A percentile compares a stretch with the other conserved stretches of the same genome.
Conservation (phyloP, 2,329 filamentous ascomycete species). For the Botrytis squamosa region DNA sequence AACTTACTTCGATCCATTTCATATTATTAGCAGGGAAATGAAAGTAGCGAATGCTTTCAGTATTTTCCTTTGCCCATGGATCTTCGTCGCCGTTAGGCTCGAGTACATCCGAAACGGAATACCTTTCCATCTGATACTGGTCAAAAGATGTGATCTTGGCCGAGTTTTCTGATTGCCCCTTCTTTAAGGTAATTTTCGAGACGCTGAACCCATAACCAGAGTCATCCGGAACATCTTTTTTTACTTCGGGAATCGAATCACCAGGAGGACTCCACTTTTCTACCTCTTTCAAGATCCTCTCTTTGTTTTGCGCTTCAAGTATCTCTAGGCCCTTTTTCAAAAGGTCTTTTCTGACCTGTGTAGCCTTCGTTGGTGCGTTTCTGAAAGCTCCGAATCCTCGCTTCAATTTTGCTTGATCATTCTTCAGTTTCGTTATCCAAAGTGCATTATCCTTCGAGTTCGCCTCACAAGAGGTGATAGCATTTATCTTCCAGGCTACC, state of each 20-base stretch:
- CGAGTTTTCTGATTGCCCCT: fast-evolving
- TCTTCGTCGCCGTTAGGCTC: fast-evolving
- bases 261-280: not conserved
- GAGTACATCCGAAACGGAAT: not conserved
- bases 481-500: not conserved
- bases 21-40: not conserved
- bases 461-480: fast-evolving
- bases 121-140: fast-evolving
- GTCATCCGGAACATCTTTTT: not conserved
- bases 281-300: not conserved
- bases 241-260: not conserved
- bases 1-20: not conserved
- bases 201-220: not conserved
- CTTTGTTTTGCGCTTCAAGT: not conserved
- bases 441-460: not conserved
- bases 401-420: fast-evolving
- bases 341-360: not conserved
- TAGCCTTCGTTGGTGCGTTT: not conserved
- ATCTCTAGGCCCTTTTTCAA: fast-evolving
- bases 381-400: fast-evolving
- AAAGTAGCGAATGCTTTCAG: not conserved
- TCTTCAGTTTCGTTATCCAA: not conserved
- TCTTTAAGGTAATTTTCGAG: not conserved
- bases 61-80: not conserved
- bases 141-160: not conserved